These are phyloP conservation scores for Blastobotrys capitulatus DNA, from an alignment of 1,139 yeast species.

Conservation along the genomic window DNA sequence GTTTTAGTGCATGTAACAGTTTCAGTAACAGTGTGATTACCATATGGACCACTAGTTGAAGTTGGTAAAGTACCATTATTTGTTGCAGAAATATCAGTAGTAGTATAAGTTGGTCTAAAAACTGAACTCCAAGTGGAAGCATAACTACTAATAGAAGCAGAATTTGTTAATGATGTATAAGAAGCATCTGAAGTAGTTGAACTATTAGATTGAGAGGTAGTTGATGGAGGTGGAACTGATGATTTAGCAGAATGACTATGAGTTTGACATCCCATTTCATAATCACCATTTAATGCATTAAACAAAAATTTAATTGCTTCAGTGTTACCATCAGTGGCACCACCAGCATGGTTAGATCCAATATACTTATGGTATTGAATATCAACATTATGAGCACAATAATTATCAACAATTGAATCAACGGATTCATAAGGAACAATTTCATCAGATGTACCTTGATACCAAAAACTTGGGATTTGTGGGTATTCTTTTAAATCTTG, in stretches of 20 bases:
- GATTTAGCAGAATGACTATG: background rate
- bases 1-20: background rate
- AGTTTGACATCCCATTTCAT: background rate
- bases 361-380: slow-evolving; percentile 27
- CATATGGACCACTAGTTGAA: background rate
- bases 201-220: background rate
- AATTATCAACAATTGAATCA: slow-evolving; percentile 11
- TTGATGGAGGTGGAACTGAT: background rate
- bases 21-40: background rate
- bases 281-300: slow-evolving; percentile 4
- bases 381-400: slow-evolving; percentile 11
- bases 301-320: slow-evolving; percentile 1
- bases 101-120: background rate
- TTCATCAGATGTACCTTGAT: slow-evolving; percentile 29
- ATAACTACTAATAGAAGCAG: background rate
- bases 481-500: slow-evolving; percentile 21
- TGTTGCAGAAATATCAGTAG: background rate
- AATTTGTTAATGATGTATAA: background rate
- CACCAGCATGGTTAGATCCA: slow-evolving; percentile 12
- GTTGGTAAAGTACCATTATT: background rate
- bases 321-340: background rate
- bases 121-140: background rate
- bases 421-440: slow-evolving; percentile 23
- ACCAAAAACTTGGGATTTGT: slow-evolving; percentile 24
- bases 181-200: background rate